Percentiles rank a stretch among this genome's conserved stretches.
These are phyloP conservation scores for Pneumocystis jirovecii DNA, from an alignment of 1,139 yeast genomes.

Conservation along the genomic window DNA sequence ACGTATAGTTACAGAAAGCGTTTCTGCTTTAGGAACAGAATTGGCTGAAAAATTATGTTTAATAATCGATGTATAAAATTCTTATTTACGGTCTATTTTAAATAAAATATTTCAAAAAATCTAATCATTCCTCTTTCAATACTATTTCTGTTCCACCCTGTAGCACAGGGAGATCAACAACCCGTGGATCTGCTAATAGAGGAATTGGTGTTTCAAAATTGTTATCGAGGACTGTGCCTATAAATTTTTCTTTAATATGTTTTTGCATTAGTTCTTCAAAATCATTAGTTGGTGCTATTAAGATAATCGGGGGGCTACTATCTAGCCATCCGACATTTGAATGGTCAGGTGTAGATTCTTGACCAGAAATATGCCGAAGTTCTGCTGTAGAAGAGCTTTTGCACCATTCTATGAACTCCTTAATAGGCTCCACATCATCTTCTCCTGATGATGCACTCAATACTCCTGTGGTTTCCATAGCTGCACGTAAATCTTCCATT, in stretches of 20 bases:
- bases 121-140: background rate
- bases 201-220: background rate
- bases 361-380: conserved; percentile 9
- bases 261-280: background rate
- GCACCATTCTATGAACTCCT: conserved; percentile 37
- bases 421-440: conserved; percentile 28
- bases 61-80: background rate
- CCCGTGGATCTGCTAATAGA: background rate
- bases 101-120: background rate
- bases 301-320: background rate
- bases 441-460: conserved; percentile 20
- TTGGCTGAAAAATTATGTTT: background rate
- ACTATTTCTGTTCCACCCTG: background rate
- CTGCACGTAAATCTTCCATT: conserved; percentile 46
- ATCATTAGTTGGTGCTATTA: background rate
- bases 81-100: background rate
- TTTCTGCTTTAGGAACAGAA: background rate
- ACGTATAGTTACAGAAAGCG: background rate
- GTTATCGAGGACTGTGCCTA: background rate
- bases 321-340: background rate
- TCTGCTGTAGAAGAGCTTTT: conserved; percentile 14
- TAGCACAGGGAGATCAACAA: background rate
- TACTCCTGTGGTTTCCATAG: conserved; percentile 39
- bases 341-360: background rate
- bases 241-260: background rate